Base-by-base conservation (phyloP, 805 yeast genomes). In the Cyberlindnera bimundalis region DNA sequence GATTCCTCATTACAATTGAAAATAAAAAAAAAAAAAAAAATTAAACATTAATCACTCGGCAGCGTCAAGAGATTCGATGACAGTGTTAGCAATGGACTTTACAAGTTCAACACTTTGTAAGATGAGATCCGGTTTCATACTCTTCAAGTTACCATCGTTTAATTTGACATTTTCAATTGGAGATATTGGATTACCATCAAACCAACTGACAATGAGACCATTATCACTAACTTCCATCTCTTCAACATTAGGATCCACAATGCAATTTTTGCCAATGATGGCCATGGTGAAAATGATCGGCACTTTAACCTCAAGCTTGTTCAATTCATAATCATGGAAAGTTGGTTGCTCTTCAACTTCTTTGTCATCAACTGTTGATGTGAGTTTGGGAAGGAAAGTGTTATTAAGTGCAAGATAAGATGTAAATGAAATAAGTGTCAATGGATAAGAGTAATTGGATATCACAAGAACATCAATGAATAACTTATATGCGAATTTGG, bases 141-240 rank as follows among this genome's bases (percentile, higher is more conserved):
- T 89, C 47, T 78, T 79, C 36, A 77, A 69, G 33, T 59, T 58
- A 8, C 62, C 54, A 8, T 68, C 68, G 29, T 79, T 79, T 19
- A 87, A 66, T 35, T 81, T 78, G n/a, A 84, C 61, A 15, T 84
- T 79, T 48, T 79, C 72, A 3, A 89, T 67, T 1, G 97, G 96
- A 0, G 95, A 73, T 10, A 80, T 75, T 1, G 86, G 76, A 42
- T 71, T 68, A n/a, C 79, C 79, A 42, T 79, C 66, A 41, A 76
- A 74, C 78, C 83, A 91, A 25, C 90, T 81, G 3, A 86, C 59
- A 34, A 89, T 67, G 16, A 91, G 48, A 1, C 96, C 96, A 44
- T 85, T 82, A 49, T 91, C 96, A 44, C 89, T 72, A 2, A 90
- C 96, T 46, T 80, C 85, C 58, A 86, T 90, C 61, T 91, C 99